Evolutionary conservation across 2,329 filamentous ascomycete species (phyloP).

Genomic region (Aspergillus cejpii): DNA sequence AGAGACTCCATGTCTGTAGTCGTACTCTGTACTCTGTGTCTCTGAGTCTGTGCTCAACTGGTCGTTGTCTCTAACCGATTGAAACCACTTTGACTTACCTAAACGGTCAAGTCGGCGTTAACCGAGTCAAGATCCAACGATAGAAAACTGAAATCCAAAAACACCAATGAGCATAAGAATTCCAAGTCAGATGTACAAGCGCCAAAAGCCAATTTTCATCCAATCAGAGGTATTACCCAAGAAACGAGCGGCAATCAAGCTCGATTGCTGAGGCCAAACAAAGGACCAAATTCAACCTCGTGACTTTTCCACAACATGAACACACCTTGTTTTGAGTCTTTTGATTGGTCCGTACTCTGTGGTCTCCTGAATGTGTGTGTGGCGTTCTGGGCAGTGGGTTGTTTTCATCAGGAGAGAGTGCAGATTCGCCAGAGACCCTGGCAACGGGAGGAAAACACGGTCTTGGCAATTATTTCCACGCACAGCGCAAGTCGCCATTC

Average conservation of each 20-base stretch:
- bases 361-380: too few relatives aligned
- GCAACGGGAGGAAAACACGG: background rate
- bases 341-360: background rate
- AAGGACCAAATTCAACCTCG: background rate
- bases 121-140: background rate
- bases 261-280: background rate
- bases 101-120: background rate
- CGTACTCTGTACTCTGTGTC: too few relatives aligned
- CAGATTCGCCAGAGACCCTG: background rate
- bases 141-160: too few relatives aligned
- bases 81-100: background rate
- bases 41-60: too few relatives aligned
- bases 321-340: background rate
- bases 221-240: background rate
- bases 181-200: background rate
- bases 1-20: too few relatives aligned
- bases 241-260: background rate
- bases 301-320: background rate
- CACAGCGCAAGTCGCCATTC: background rate
- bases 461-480: background rate
- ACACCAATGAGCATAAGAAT: too few relatives aligned
- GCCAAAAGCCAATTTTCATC: background rate
- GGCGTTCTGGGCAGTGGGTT: background rate
- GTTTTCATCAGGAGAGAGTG: background rate
- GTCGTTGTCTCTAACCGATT: background rate